A percentile compares a stretch with the other conserved stretches of the same genome.
These are phyloP conservation scores for Sarcocystis neurona DNA, from an alignment of 169 alveolate species.

Conservation along the genomic window DNA sequence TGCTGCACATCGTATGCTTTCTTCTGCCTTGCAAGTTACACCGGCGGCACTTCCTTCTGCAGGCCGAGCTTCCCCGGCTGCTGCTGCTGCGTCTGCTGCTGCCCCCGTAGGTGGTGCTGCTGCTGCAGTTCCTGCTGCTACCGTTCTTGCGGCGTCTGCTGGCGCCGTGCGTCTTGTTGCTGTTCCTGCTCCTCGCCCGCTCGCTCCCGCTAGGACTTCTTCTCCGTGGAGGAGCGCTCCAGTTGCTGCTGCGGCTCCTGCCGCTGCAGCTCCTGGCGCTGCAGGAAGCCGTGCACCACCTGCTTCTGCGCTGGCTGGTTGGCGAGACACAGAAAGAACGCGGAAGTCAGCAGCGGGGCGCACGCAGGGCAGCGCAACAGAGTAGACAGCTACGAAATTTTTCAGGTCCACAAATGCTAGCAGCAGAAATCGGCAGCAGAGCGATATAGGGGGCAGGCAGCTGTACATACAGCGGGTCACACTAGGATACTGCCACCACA, in stretches of 20 bases:
- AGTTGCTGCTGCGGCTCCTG: not conserved
- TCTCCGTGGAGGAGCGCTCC: not conserved
- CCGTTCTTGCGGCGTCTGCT: not conserved
- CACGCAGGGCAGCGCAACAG: constrained; percentile 2
- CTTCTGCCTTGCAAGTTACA: no score
- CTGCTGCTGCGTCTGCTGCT: no score
- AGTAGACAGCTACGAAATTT: constrained; percentile 26
- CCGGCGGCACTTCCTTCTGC: no score
- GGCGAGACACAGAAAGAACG: not conserved
- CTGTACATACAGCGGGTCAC: not conserved
- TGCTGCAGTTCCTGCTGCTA: constrained; percentile 31
- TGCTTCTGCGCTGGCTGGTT: not conserved
- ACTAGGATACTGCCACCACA: not conserved
- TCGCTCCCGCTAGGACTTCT: constrained; percentile 19
- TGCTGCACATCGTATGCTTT: no score
- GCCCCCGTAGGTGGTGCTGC: no score
- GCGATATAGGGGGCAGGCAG: constrained; percentile 12
- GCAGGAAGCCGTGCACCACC: not conserved
- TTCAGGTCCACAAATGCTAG: constrained; percentile 32
- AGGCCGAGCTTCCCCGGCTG: no score
- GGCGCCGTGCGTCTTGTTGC: not conserved
- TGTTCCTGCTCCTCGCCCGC: constrained; percentile 29
- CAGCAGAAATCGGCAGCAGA: constrained; percentile 33
- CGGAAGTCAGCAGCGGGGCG: constrained; percentile 26
- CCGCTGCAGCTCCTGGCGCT: not conserved